Conservation (phyloP, 495 filamentous ascomycete genomes). For the Penicillium ochrochloron region DNA sequence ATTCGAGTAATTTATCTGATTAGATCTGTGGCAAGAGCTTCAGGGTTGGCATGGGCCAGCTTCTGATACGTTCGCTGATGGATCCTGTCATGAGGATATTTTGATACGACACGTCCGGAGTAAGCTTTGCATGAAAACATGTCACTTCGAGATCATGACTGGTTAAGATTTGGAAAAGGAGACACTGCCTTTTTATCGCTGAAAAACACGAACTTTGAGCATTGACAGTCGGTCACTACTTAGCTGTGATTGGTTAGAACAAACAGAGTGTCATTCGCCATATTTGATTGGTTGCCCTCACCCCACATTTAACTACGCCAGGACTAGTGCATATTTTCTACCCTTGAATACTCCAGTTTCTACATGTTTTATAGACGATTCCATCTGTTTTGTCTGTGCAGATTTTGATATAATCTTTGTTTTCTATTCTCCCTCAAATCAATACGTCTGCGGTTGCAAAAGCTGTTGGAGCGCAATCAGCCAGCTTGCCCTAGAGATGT, state of each 20-base stretch:
- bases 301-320: constrained; percentile 5
- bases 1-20: background rate
- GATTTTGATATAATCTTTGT: background rate
- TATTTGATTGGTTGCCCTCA: constrained; percentile 17
- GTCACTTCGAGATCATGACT: background rate
- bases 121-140: background rate
- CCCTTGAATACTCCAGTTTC: constrained; percentile 4
- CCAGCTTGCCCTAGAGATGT: constrained; percentile 16
- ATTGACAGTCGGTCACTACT: constrained; percentile 2
- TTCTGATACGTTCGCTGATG: background rate
- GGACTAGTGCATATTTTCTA: constrained; percentile 11
- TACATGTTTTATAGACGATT: constrained; percentile 11
- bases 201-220: constrained; percentile 1
- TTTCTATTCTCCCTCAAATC: background rate
- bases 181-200: constrained; percentile 11
- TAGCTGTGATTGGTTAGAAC: background rate
- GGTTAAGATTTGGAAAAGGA: constrained; percentile 8
- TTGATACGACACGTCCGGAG: background rate
- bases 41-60: background rate
- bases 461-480: constrained; percentile 4
- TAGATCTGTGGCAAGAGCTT: background rate
- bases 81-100: background rate
- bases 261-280: constrained; percentile 23
- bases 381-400: constrained; percentile 1
- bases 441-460: background rate